phyloP scores from a whole-genome alignment of 2,329 filamentous ascomycete species.

The Metarhizium guizhouense region DNA sequence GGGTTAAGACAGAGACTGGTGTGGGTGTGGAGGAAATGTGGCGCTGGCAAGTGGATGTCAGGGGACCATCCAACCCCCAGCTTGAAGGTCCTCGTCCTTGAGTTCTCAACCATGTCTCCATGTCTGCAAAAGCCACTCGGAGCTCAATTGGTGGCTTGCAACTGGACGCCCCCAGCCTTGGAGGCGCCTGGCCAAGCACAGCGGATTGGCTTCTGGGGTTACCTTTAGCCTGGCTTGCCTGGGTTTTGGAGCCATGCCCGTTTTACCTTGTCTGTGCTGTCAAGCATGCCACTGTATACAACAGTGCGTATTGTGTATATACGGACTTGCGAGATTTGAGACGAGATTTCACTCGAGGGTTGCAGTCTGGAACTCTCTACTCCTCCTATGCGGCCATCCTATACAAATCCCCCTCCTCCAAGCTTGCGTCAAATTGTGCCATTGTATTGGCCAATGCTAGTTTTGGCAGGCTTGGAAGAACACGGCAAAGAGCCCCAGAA shows the following conservation, averaged over 20 bases:
- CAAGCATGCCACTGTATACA: not conserved
- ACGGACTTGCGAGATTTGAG: not conserved
- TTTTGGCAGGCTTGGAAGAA: not conserved
- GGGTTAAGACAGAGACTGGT: not conserved
- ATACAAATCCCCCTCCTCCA: not conserved
- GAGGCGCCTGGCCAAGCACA: not conserved
- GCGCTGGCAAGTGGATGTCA: slow-evolving; percentile 4
- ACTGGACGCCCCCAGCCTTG: not conserved
- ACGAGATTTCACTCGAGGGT: not conserved
- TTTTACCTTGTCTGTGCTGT: not conserved
- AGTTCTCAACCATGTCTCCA: not conserved
- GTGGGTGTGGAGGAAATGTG: not conserved
- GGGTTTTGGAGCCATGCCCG: not conserved
- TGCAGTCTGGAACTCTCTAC: not conserved
- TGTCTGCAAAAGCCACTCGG: not conserved
- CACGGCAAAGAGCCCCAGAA: not conserved
- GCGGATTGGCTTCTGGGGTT: slow-evolving; percentile 1
- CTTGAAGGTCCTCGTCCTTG: not conserved
- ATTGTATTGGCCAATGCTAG: not conserved
- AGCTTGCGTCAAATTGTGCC: not conserved
- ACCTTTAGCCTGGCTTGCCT: not conserved
- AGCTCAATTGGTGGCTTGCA: not conserved
- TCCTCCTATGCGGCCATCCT: not conserved
- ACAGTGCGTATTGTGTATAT: not conserved
- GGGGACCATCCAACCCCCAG: not conserved